Conservation (phyloP, 768 basidiomycete species). For the Exsudoporus frostii region DNA sequence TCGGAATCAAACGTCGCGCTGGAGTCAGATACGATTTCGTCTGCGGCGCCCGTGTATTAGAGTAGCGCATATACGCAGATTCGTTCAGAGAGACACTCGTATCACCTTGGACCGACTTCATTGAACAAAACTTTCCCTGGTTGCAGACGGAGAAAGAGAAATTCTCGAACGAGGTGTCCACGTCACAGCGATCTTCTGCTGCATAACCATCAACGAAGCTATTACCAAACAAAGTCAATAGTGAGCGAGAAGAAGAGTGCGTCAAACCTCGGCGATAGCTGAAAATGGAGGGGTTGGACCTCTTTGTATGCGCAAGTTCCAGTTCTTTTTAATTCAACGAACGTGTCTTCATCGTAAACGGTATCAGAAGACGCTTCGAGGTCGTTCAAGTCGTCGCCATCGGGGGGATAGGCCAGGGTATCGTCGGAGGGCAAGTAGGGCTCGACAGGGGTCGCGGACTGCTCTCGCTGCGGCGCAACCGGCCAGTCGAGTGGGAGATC, state of each 20-base stretch:
- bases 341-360: constrained; percentile 9
- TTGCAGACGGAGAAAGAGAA: constrained; percentile 13
- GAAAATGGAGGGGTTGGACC: background rate
- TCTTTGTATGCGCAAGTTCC: constrained; percentile 17
- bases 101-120: constrained; percentile 19
- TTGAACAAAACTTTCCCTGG: constrained; percentile 14
- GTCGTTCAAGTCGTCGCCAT: constrained; percentile 5
- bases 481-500: constrained; percentile 16
- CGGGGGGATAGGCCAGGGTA: constrained; percentile 15
- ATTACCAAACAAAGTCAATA: constrained; percentile 11
- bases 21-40: constrained; percentile 1
- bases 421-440: constrained; percentile 23
- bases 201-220: constrained; percentile 5
- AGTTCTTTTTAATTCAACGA: background rate
- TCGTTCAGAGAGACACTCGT: background rate
- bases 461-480: constrained; percentile 10
- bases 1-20: background rate
- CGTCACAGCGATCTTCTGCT: background rate
- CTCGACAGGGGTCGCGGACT: constrained; percentile 1
- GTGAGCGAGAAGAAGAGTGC: background rate
- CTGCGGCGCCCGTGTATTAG: constrained; percentile 14
- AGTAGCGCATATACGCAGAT: constrained; percentile 19
- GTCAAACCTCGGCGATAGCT: constrained; percentile 17
- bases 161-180: background rate
- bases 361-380: constrained; percentile 24